These are phyloP conservation scores for Marasmius fiardii DNA, from an alignment of 1,284 basidiomycete genomes.

Conservation along the genomic window DNA sequence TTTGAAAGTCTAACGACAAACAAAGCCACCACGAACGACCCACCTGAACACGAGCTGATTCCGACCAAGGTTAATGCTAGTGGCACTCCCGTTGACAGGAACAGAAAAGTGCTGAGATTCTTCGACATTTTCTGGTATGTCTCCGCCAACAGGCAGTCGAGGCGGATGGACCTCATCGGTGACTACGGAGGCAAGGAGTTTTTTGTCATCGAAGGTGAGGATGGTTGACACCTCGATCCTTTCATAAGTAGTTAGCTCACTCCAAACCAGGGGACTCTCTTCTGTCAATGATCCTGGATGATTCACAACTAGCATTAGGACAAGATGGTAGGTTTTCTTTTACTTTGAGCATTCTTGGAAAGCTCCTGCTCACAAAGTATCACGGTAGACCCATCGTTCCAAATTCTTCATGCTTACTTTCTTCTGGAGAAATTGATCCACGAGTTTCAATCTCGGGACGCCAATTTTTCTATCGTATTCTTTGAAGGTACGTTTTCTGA, in stretches of 20 bases:
- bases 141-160: background rate
- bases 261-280: slow-evolving; percentile 55
- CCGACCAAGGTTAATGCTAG: too few species aligned
- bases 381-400: slow-evolving; percentile 48
- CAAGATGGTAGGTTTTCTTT: slow-evolving; percentile 32
- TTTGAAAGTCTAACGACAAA: too few species aligned
- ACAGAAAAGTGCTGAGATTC: too few species aligned
- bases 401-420: slow-evolving; percentile 58
- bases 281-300: slow-evolving; percentile 54
- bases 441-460: slow-evolving; percentile 46
- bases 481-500: slow-evolving; percentile 43
- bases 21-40: too few species aligned
- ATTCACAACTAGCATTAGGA: slow-evolving; percentile 54
- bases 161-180: slow-evolving; percentile 66
- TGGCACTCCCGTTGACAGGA: too few species aligned
- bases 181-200: slow-evolving; percentile 66
- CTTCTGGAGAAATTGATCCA: slow-evolving; percentile 47
- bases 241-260: background rate
- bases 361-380: slow-evolving; percentile 1
- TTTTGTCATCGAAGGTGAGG: slow-evolving; percentile 63
- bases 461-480: slow-evolving; percentile 64
- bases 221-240: background rate
- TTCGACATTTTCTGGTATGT: too few species aligned
- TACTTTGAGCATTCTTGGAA: background rate
- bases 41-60: too few species aligned